Conservation (phyloP, 2,329 filamentous ascomycete genomes). For the Cercospora zeae-maydis region DNA sequence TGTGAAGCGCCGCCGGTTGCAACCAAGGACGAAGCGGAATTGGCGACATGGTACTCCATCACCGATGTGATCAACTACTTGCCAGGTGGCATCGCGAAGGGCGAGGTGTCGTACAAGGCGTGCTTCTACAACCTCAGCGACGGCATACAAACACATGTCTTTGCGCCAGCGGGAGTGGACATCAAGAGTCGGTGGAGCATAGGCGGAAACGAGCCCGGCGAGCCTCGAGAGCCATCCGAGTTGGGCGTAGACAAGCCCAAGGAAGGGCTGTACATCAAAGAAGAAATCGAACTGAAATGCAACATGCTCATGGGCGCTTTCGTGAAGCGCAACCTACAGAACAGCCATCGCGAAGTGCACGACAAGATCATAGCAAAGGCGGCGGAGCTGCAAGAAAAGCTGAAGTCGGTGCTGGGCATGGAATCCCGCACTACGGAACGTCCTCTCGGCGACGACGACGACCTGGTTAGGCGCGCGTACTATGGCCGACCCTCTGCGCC, state of each 20-base stretch:
- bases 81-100: conserved; percentile 61
- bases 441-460: neutral
- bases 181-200: conserved; percentile 83
- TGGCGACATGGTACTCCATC: conserved; percentile 72
- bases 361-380: conserved; percentile 41
- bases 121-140: conserved; percentile 72
- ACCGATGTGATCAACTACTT: conserved; percentile 75
- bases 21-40: conserved; percentile 62
- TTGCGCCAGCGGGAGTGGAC: conserved; percentile 76
- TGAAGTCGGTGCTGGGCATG: neutral
- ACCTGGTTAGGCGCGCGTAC: conserved; percentile 10
- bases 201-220: conserved; percentile 66
- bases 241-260: conserved; percentile 56
- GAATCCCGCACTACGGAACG: neutral
- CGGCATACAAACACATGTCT: conserved; percentile 78
- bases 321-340: conserved; percentile 78
- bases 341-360: conserved; percentile 68
- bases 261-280: conserved; percentile 72
- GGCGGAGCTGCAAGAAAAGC: conserved; percentile 6
- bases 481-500: conserved; percentile 10
- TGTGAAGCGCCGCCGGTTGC: conserved; percentile 66
- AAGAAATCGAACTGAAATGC: conserved; percentile 80
- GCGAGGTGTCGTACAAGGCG: conserved; percentile 72
- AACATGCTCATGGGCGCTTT: conserved; percentile 72
- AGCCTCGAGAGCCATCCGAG: conserved; percentile 63